These are phyloP conservation scores for Priceomyces carsonii DNA, from an alignment of 805 yeast genomes.

Conservation along the genomic window DNA sequence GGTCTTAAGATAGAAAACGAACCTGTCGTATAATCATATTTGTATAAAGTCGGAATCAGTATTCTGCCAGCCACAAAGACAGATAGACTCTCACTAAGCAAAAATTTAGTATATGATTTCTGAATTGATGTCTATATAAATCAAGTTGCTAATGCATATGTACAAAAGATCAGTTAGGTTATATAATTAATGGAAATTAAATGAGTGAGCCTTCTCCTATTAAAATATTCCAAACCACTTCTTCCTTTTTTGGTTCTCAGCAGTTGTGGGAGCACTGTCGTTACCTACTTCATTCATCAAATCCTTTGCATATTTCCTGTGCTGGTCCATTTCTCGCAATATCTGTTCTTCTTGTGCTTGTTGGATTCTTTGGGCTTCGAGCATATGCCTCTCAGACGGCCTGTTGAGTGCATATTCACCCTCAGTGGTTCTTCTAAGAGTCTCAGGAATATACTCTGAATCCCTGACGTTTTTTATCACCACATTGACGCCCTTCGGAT, in stretches of 20 bases:
- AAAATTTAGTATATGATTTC: no score
- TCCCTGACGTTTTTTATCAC: constrained; percentile 46
- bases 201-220: not conserved
- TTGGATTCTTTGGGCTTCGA: constrained; percentile 69
- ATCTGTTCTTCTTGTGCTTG: constrained; percentile 65
- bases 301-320: constrained; percentile 20
- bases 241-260: constrained; percentile 14
- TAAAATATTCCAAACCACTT: constrained; percentile 26
- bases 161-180: not conserved
- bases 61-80: no score
- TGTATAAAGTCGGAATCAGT: no score
- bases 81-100: no score
- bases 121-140: no score
- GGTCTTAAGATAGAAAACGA: constrained; percentile 1
- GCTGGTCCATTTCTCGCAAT: constrained; percentile 33
- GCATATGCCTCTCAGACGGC: constrained; percentile 69
- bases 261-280: constrained; percentile 2
- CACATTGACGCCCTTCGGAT: constrained; percentile 41
- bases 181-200: not conserved
- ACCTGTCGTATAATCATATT: no score
- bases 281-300: constrained; percentile 13
- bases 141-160: no score
- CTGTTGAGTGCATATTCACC: constrained; percentile 55
- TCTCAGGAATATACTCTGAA: constrained; percentile 42
- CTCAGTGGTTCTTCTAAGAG: constrained; percentile 45